Percentiles rank a stretch among this genome's conserved stretches.
Evolutionary conservation across 495 filamentous ascomycete genomes (phyloP).

Genomic region (Lasiosphaeria ovina): DNA sequence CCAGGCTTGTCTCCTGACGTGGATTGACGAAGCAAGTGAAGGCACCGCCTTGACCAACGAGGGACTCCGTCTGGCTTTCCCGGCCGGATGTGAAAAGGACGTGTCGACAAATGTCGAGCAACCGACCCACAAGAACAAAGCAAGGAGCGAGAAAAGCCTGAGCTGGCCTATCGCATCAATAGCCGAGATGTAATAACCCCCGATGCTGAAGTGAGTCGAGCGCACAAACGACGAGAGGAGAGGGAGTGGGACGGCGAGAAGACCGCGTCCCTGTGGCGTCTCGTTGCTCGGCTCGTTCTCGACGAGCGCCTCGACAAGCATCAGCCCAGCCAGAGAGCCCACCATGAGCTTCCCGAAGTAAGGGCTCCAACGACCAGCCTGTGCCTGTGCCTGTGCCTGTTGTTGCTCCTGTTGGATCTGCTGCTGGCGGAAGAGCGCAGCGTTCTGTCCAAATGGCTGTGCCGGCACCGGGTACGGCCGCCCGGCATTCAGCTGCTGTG

Average conservation of each 20-base stretch:
- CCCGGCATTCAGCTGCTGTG: conserved; percentile 41
- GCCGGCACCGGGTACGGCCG: conserved; percentile 44
- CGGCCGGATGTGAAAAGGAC: conserved; percentile 41
- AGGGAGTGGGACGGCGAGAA: conserved; percentile 65
- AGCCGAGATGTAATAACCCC: conserved; percentile 47
- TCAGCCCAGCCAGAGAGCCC: conserved; percentile 83
- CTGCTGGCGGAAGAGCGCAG: conserved; percentile 44
- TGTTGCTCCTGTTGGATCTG: conserved; percentile 46
- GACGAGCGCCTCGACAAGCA: conserved; percentile 78
- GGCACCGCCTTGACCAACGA: conserved; percentile 54
- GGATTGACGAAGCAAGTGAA: conserved; percentile 75
- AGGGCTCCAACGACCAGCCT: conserved; percentile 42
- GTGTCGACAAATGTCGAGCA: conserved; percentile 63
- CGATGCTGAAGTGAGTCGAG: conserved; percentile 41
- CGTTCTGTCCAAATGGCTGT: conserved; percentile 35
- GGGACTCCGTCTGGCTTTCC: conserved; percentile 31
- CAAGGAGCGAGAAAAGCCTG: conserved; percentile 63
- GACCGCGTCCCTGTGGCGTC: conserved; percentile 61
- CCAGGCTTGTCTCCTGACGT: conserved; percentile 87
- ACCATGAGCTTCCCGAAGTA: conserved; percentile 79
- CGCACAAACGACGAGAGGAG: conserved; percentile 45
- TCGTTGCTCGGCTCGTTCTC: conserved; percentile 57
- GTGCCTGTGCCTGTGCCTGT: conserved; percentile 30
- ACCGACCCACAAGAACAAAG: conserved; percentile 65
- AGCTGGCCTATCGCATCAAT: conserved; percentile 45